Conservation (phyloP, 2,329 filamentous ascomycete genomes). For the Cladosporium sp. region DNA sequence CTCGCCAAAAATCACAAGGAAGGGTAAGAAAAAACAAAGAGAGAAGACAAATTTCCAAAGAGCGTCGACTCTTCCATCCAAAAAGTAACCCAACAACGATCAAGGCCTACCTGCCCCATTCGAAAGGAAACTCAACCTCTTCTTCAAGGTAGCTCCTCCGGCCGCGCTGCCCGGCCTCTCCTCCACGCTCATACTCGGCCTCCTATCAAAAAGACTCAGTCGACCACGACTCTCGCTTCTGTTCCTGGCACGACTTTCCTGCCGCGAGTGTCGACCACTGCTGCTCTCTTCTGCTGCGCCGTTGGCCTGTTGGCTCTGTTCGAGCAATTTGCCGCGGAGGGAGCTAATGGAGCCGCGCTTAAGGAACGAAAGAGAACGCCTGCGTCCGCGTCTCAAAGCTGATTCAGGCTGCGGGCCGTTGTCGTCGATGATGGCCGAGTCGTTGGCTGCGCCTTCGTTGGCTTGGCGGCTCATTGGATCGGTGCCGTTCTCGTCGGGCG, state of each 20-base stretch:
- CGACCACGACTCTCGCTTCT: slow-evolving; percentile 7
- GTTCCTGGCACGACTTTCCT: neutral
- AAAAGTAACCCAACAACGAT: neutral
- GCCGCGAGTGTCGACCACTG: neutral
- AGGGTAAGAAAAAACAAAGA: neutral
- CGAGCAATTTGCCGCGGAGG: slow-evolving; percentile 15
- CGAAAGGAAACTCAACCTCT: slow-evolving; percentile 73
- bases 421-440: slow-evolving; percentile 11
- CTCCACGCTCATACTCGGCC: slow-evolving; percentile 4
- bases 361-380: slow-evolving; percentile 23
- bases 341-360: slow-evolving; percentile 30
- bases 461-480: slow-evolving; percentile 8
- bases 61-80: neutral
- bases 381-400: slow-evolving; percentile 13
- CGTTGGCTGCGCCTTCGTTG: slow-evolving; percentile 13
- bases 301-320: slow-evolving; percentile 12
- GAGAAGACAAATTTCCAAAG: neutral
- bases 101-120: slow-evolving; percentile 57
- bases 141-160: slow-evolving; percentile 58
- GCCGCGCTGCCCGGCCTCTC: slow-evolving; percentile 4
- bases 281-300: slow-evolving; percentile 15
- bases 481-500: neutral
- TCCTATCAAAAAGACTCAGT: slow-evolving; percentile 8
- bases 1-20: slow-evolving; percentile 1
- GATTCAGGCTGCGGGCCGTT: slow-evolving; percentile 6